Evolutionary conservation across 805 yeast species (phyloP), one percentile per base, ranked within the genome.

Genomic region (Wickerhamiella kazuoi): DNA sequence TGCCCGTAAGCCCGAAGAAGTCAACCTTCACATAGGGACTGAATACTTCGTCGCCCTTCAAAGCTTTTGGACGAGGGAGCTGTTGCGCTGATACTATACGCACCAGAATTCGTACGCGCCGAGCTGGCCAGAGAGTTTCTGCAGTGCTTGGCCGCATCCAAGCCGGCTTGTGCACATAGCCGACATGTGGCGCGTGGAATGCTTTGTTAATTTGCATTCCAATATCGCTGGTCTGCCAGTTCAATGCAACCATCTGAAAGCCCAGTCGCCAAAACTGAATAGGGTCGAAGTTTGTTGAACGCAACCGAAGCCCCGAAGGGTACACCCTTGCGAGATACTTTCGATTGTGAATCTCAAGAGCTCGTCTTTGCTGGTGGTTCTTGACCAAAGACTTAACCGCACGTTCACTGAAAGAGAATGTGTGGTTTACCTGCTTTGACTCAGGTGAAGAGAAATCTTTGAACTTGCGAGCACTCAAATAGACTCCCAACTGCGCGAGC

Each of bases 231-330:
- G 90, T 77, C 57, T 87, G 98, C 96, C 96, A 87, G 53, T 87
- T 90, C 0, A 94, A 76, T 0, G 98, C 97, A 3, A 81, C 97
- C 83, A 90, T 72, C 53, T 90, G 98, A 9, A 70, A 77, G 1
- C 99, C 99, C 35, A 69, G 62, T 37, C 66, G 65, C 98, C 99
- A 90, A 51, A 72, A 83, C 1, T 57, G 56, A 2, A 81, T 57
- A 0, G 98, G 97, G 34, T 69, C 69, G 52, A 82, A 86, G 51
- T 90, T 90, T 2, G 80, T 67, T 1, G 95, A 83, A 38, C 66
- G 76, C 45, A 80, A 67, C 31, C 96, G 61, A 41, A 75, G 69
- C 6, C 74, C 75, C 1, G 93, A 76, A 0, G 99, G 99, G 52
- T 90, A 90, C 0, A 84, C 71, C 38, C 99, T 65, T 78, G 82